Evolutionary conservation across 2,329 filamentous ascomycete species (phyloP).

Genomic region (Sclerotinia spermophila): DNA sequence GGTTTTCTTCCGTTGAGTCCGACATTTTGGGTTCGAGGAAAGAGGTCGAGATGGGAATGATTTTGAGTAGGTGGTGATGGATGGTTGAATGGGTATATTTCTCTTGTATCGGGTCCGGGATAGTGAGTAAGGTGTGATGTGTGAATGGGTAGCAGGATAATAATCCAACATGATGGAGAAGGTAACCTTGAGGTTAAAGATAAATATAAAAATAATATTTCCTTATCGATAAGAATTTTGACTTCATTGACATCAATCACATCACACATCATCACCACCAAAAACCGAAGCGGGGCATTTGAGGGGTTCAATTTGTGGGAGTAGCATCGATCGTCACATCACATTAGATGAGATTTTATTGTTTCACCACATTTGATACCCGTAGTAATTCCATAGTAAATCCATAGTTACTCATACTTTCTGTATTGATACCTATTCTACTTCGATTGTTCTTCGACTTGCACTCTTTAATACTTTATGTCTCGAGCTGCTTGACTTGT

Average conservation of each 20-base stretch:
- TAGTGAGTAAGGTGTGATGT: not conserved
- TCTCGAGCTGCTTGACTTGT: not conserved
- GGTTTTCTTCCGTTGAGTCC: conserved; percentile 32
- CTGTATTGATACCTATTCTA: not conserved
- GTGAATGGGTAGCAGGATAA: not conserved
- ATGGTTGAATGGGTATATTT: not conserved
- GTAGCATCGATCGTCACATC: not conserved
- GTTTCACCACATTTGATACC: not conserved
- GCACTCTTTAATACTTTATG: not conserved
- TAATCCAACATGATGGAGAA: not conserved
- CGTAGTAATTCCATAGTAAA: not conserved
- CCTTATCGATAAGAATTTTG: conserved; percentile 12
- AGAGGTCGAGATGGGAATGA: not conserved
- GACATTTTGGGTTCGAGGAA: conserved; percentile 21
- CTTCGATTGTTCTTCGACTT: conserved; percentile 2
- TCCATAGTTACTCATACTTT: not conserved
- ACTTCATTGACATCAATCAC: not conserved
- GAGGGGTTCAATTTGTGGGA: not conserved
- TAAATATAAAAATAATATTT: not conserved
- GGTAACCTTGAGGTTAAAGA: not conserved
- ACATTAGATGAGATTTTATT: not conserved
- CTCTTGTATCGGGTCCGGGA: too few species aligned
- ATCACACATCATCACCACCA: not conserved
- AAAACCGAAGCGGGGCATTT: not conserved
- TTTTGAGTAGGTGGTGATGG: not conserved